phyloP scores from a whole-genome alignment of 768 basidiomycete species.

The Suillus plorans region DNA sequence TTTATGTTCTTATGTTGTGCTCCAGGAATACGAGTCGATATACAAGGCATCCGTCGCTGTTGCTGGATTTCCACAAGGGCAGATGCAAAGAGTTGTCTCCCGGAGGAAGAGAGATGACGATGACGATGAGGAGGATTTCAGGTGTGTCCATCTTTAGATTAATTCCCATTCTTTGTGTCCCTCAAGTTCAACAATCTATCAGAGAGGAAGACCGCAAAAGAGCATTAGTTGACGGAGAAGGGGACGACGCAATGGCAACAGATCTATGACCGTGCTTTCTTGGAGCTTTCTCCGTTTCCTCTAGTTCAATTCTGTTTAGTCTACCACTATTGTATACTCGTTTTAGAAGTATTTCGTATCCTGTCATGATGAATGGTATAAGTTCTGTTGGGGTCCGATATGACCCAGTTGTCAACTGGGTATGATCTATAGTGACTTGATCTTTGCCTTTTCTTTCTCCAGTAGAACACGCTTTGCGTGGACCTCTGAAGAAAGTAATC shows the following conservation, averaged over 20 bases:
- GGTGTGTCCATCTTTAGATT: conserved; percentile 22
- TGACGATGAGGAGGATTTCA: conserved; percentile 59
- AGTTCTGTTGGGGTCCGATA: neutral
- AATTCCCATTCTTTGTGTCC: neutral
- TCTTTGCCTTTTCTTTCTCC: conserved; percentile 81
- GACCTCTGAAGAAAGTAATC: conserved; percentile 51
- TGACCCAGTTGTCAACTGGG: conserved; percentile 5
- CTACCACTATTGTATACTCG: neutral
- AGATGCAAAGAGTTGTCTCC: conserved; percentile 41
- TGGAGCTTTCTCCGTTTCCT: neutral
- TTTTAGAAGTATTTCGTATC: neutral
- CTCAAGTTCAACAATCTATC: neutral
- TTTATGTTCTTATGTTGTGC: conserved; percentile 5
- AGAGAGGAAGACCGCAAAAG: conserved; percentile 48
- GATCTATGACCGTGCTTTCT: conserved; percentile 19
- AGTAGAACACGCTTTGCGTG: conserved; percentile 77
- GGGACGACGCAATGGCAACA: conserved; percentile 34
- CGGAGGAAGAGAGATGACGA: conserved; percentile 75
- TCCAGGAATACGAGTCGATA: conserved; percentile 90
- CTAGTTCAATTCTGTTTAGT: neutral
- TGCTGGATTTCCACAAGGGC: conserved; percentile 50
- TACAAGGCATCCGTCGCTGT: conserved; percentile 77
- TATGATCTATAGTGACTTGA: conserved; percentile 66
- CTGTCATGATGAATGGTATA: neutral
- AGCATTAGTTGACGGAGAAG: conserved; percentile 32